Percentiles rank a stretch among this genome's conserved stretches.
phyloP scores from a whole-genome alignment of 2,329 filamentous ascomycete genomes.

The Cyphellophora europaea region DNA sequence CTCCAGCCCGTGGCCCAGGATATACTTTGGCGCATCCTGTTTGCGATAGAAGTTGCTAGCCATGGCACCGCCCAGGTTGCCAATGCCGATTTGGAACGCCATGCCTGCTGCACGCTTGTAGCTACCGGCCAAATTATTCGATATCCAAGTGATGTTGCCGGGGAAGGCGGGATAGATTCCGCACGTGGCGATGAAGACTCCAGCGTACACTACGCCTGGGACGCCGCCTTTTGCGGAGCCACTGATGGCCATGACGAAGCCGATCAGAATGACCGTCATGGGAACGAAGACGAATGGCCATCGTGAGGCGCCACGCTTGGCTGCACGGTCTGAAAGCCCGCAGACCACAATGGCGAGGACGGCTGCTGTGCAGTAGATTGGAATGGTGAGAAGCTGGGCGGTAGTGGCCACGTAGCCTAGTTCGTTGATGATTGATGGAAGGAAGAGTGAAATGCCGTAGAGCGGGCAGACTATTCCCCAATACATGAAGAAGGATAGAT shows the following conservation, averaged over 20 bases:
- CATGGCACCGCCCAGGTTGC: slow-evolving; percentile 40
- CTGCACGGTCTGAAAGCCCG: slow-evolving; percentile 47
- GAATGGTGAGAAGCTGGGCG: slow-evolving; percentile 31
- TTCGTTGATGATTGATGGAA: slow-evolving; percentile 32
- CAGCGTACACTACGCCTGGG: slow-evolving; percentile 37
- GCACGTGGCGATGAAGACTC: slow-evolving; percentile 37
- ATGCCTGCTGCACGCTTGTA: slow-evolving; percentile 51
- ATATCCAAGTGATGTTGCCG: slow-evolving; percentile 46
- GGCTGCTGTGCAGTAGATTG: slow-evolving; percentile 28
- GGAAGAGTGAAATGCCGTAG: too few species aligned
- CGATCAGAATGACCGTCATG: slow-evolving; percentile 45
- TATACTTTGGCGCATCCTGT: slow-evolving; percentile 39
- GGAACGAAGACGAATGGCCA: slow-evolving; percentile 48
- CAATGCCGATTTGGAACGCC: slow-evolving; percentile 52
- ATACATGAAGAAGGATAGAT: too few species aligned
- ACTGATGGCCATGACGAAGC: slow-evolving; percentile 44
- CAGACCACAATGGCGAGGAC: slow-evolving; percentile 34
- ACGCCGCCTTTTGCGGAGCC: slow-evolving; percentile 23
- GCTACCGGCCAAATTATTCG: slow-evolving; percentile 49
- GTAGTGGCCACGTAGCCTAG: slow-evolving; percentile 30
- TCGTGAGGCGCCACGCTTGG: slow-evolving; percentile 28
- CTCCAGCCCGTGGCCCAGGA: slow-evolving; percentile 42
- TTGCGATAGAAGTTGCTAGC: slow-evolving; percentile 61
- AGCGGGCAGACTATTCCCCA: too few species aligned
- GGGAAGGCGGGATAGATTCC: slow-evolving; percentile 40